These are phyloP conservation scores for Anisodus tanguticus DNA, from an alignment of 257 asterid species.

Conservation along the genomic window DNA sequence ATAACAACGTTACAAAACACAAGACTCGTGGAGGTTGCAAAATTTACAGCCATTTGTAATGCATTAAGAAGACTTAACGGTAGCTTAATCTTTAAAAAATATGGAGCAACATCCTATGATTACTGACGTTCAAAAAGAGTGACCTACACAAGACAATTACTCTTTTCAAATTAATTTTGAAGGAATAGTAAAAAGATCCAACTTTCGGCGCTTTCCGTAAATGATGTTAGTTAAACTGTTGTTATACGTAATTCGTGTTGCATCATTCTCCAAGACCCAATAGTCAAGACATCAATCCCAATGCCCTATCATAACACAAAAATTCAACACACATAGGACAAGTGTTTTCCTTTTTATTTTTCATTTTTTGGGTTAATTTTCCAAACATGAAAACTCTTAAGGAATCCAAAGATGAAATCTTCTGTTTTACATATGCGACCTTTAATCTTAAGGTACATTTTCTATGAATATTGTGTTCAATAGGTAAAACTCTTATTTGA, in stretches of 20 bases:
- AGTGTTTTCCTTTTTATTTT: too few species aligned
- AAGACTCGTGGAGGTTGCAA: neutral
- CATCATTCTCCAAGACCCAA: neutral
- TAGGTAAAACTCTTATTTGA: too few species aligned
- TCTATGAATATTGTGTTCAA: too few species aligned
- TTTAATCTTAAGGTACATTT: too few species aligned
- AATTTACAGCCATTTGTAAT: neutral
- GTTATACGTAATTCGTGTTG: neutral
- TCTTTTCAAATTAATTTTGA: neutral
- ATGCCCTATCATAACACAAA: neutral
- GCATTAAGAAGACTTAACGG: neutral
- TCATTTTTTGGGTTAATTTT: too few species aligned
- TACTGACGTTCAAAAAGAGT: neutral
- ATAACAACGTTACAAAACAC: neutral
- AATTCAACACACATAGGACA: neutral
- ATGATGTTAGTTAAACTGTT: neutral
- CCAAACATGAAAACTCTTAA: neutral
- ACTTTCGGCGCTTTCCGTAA: constrained; percentile 22
- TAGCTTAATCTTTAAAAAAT: neutral
- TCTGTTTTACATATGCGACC: neutral
- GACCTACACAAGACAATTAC: neutral
- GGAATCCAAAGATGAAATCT: neutral
- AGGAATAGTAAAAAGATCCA: neutral
- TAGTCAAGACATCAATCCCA: constrained; percentile 30
- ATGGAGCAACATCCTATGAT: neutral